Evolutionary conservation across 257 asterid species (phyloP), one percentile per base, ranked within the genome.

Genomic region (Solanum tarijense): DNA sequence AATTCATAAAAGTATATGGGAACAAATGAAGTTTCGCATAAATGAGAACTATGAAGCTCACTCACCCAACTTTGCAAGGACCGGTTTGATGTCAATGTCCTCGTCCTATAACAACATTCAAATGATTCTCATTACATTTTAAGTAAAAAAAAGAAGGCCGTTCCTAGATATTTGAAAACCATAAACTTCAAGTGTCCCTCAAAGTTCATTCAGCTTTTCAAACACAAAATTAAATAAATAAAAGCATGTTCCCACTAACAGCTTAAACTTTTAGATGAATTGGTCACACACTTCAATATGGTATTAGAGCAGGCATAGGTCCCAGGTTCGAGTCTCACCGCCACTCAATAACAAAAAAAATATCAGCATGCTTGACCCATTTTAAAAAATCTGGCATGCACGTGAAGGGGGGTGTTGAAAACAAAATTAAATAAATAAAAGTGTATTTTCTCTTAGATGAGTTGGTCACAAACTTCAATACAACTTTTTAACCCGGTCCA

Each of bases 21-120:
- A 68, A 34, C 39, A 88, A 69, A 62, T 68, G 27, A 41, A 27
- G 55, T 72, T 55, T 32, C 13, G 14, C 32, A 72, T 9, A 83
- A 11, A 35, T 88, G 32, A 68, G 66, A 84, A 25, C 32, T 55
- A 71, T n/a, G 81, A 88, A 14, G 83, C 71, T 68, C 73, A 93
- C 98, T 94, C 91, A 96, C 99, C 99, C 91, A 95, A 89, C 90
- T 85, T 92, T 88, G 93, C 93, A 90, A 95, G 97, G 87, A 95
- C 89, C 48, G 94, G 94, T 38, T 90, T 94, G 93, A 93, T 89
- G 90, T 94, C 93, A 74, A 90, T 89, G 83, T 88, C 85, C 81
- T 48, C 93, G 62, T 93, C 98, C 99, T 96, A 89, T 84, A 93
- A 27, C 91, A 92, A 82, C 92, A 94, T 82, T 86, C 71, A 91